These are phyloP conservation scores for Heterobasidion parviporum DNA, from an alignment of 1,284 basidiomycete species.

Conservation along the genomic window DNA sequence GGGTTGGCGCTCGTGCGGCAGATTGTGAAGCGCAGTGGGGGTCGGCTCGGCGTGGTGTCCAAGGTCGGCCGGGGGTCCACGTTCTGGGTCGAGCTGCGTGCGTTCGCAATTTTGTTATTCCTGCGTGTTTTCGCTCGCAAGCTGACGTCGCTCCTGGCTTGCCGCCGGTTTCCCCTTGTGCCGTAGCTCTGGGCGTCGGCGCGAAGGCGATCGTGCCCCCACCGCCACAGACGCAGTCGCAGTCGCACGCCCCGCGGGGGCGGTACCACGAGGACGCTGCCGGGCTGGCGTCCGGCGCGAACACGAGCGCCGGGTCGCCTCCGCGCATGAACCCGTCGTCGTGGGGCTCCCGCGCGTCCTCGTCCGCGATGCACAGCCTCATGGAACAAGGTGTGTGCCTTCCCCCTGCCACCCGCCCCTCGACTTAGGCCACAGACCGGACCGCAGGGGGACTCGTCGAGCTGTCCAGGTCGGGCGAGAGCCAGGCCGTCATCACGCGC, in stretches of 20 bases:
- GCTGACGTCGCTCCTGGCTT: not conserved
- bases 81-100: constrained; percentile 75
- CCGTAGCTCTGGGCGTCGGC: constrained; percentile 30
- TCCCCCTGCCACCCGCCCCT: not conserved
- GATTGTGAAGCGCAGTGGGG: constrained; percentile 79
- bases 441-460: constrained; percentile 52
- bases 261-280: not conserved
- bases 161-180: not conserved
- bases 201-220: constrained; percentile 19
- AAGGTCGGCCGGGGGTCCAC: constrained; percentile 58
- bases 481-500: constrained; percentile 33
- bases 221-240: constrained; percentile 2
- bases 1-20: constrained; percentile 85
- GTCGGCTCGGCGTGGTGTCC: constrained; percentile 68
- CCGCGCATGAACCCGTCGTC: constrained; percentile 1
- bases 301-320: not conserved
- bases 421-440: not conserved
- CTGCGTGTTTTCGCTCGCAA: too few species aligned
- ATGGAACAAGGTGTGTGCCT: constrained; percentile 59
- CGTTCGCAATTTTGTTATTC: constrained; percentile 11
- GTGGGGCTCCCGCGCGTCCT: constrained; percentile 23
- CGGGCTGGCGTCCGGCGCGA: not conserved
- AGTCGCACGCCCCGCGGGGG: not conserved
- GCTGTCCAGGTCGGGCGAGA: constrained; percentile 37
- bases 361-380: constrained; percentile 47